phyloP scores from a whole-genome alignment of 345 rosid species.

The Nasturtium officinale region DNA sequence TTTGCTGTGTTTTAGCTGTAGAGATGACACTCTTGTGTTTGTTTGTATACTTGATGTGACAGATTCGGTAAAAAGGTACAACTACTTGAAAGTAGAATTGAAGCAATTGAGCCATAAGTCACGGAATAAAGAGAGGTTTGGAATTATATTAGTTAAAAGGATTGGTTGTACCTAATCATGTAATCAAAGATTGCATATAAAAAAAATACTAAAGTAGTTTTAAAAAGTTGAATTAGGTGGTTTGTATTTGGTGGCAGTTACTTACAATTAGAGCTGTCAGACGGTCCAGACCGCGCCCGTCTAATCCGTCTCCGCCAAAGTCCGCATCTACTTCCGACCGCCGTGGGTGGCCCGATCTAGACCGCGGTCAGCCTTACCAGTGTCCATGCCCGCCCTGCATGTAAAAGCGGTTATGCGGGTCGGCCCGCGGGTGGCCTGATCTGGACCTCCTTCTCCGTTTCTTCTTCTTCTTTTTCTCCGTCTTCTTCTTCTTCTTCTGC shows the following conservation, averaged over 20 bases:
- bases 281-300: too few relatives aligned
- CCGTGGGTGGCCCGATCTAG: too few relatives aligned
- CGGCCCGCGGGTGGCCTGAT: too few relatives aligned
- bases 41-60: constrained; percentile 8
- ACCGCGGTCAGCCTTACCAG: too few relatives aligned
- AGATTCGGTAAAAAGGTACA: constrained; percentile 11
- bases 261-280: too few relatives aligned
- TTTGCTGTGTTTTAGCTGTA: constrained; percentile 26
- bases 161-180: constrained; percentile 21
- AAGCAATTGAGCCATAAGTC: constrained; percentile 15
- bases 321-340: too few relatives aligned
- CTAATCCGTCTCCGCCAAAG: too few relatives aligned
- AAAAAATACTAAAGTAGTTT: not conserved
- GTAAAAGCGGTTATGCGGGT: too few relatives aligned
- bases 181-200: not conserved
- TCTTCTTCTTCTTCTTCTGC: too few relatives aligned
- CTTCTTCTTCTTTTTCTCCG: too few relatives aligned
- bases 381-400: too few relatives aligned
- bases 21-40: constrained; percentile 10
- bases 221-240: constrained; percentile 11
- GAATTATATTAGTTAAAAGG: constrained; percentile 2
- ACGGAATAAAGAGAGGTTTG: not conserved
- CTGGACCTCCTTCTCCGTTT: too few relatives aligned
- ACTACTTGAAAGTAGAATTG: constrained; percentile 34
- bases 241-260: not conserved